Conservation (phyloP, 768 basidiomycete species). For the Mycena polygramma region DNA sequence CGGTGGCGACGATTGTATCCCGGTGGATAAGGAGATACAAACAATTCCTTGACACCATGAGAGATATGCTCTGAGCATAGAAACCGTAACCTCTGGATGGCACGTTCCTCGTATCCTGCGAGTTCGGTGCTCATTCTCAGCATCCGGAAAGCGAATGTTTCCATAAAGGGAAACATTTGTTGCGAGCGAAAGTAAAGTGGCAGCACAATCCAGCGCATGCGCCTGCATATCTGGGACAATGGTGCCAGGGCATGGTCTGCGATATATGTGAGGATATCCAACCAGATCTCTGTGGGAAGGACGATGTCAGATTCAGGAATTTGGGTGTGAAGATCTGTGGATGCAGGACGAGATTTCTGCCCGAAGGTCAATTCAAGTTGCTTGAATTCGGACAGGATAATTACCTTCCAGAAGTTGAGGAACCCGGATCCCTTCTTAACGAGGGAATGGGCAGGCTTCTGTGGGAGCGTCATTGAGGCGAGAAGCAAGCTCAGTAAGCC, state of each 20-base stretch:
- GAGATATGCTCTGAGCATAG: slow-evolving; percentile 32
- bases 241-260: slow-evolving; percentile 20
- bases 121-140: slow-evolving; percentile 19
- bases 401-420: slow-evolving; percentile 19
- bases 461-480: neutral
- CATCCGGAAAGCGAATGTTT: slow-evolving; percentile 39
- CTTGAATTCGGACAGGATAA: neutral
- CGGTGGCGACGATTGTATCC: slow-evolving; percentile 37
- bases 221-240: slow-evolving; percentile 28
- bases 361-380: neutral
- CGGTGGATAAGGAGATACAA: slow-evolving; percentile 36
- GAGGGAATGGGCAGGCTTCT: neutral
- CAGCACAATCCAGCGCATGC: slow-evolving; percentile 35
- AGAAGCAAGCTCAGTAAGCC: neutral
- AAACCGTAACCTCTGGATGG: slow-evolving; percentile 34
- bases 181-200: slow-evolving; percentile 36
- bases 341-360: slow-evolving; percentile 23
- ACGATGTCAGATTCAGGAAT: slow-evolving; percentile 21
- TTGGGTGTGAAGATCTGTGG: neutral
- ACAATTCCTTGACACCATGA: slow-evolving; percentile 31
- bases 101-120: slow-evolving; percentile 32
- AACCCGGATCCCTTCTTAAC: neutral
- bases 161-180: slow-evolving; percentile 38
- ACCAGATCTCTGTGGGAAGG: slow-evolving; percentile 42
- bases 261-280: slow-evolving; percentile 32